Conservation (phyloP, 257 asterid genomes). For the Salvia hispanica region DNA sequence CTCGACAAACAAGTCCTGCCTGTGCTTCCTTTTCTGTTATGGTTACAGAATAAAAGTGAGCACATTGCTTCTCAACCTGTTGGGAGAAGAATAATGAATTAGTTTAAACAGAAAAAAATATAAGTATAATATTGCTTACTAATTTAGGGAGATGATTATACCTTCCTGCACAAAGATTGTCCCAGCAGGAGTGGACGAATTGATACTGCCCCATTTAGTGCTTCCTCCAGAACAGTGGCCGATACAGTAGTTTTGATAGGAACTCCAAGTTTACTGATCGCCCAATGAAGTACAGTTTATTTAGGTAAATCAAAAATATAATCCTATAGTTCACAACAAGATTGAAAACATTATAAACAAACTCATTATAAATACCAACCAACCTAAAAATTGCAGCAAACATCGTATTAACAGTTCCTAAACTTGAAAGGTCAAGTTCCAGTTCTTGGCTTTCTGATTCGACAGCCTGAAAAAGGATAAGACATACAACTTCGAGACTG, state of each 20-base stretch:
- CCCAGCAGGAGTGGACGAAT: conserved; percentile 72
- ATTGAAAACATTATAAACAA: conserved; percentile 16
- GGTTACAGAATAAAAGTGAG: conserved; percentile 90
- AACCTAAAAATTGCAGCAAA: conserved; percentile 98
- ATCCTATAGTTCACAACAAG: conserved; percentile 15
- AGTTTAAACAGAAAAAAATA: conserved; percentile 30
- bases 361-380: conserved; percentile 29
- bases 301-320: conserved; percentile 20
- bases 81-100: conserved; percentile 29
- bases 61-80: conserved; percentile 97
- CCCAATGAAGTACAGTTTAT: conserved; percentile 29
- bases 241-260: conserved; percentile 95
- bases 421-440: conserved; percentile 95
- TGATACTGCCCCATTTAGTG: conserved; percentile 76
- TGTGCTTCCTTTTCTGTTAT: conserved; percentile 85
- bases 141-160: conserved; percentile 31
- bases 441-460: conserved; percentile 93
- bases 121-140: conserved; percentile 11
- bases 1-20: conserved; percentile 87
- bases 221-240: conserved; percentile 95
- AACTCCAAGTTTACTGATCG: conserved; percentile 90
- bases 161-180: conserved; percentile 82
- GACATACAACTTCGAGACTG: conserved; percentile 14
- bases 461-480: conserved; percentile 67
- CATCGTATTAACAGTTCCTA: conserved; percentile 94